These are phyloP conservation scores for Yamadazyma mexicana DNA, from an alignment of 1,139 yeast species.

Conservation along the genomic window DNA sequence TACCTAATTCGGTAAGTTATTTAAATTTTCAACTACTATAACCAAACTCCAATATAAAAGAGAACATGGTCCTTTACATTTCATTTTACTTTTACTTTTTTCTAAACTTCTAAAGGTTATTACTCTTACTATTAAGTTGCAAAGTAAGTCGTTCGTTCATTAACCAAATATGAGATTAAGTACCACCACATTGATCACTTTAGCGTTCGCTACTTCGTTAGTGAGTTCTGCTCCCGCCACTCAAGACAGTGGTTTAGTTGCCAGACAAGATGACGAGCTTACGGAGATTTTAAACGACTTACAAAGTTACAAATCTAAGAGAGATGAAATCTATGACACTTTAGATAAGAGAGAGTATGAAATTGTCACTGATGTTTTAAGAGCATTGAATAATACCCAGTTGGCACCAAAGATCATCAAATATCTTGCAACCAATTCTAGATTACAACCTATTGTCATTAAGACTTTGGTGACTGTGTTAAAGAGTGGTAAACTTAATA, in stretches of 20 bases:
- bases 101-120: no score
- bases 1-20: neutral
- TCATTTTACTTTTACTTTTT: neutral
- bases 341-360: slow-evolving; percentile 33
- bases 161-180: slow-evolving; percentile 25
- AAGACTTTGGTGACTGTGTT: slow-evolving; percentile 31
- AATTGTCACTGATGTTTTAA: slow-evolving; percentile 44
- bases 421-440: slow-evolving; percentile 34
- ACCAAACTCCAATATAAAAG: neutral
- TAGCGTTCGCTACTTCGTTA: slow-evolving; percentile 27
- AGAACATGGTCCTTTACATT: neutral
- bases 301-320: slow-evolving; percentile 24
- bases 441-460: slow-evolving; percentile 38
- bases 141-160: slow-evolving; percentile 4
- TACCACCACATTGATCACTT: slow-evolving; percentile 27
- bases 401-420: slow-evolving; percentile 40
- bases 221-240: slow-evolving; percentile 31
- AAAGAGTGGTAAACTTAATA: slow-evolving; percentile 33
- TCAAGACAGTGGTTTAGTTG: slow-evolving; percentile 5
- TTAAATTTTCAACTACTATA: neutral
- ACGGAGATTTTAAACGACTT: slow-evolving; percentile 22
- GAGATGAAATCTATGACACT: slow-evolving; percentile 29
- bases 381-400: slow-evolving; percentile 39
- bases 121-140: no score
- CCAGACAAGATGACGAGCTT: slow-evolving; percentile 20